Evolutionary conservation across 2,329 filamentous ascomycete species (phyloP), one percentile per base, ranked within the genome.

Genomic region (Pseudopyricularia javanii): DNA sequence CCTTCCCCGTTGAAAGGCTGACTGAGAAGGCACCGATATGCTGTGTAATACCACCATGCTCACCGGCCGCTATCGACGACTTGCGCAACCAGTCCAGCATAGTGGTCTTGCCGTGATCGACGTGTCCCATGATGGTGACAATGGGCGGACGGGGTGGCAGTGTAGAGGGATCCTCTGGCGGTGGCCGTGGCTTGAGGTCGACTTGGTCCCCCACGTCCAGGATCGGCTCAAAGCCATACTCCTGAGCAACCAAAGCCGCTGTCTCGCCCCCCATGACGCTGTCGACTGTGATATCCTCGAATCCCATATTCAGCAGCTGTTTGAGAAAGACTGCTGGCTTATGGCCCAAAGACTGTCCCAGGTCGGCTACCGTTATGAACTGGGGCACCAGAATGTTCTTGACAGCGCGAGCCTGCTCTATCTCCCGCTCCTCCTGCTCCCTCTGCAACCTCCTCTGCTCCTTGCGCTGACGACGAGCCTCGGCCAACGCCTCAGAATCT

Each of bases 91-190:
- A 97, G 65, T 98, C 93, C 9, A 98, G 75, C 43, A 98, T 83
- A 0, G 94, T 98, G 1, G 93, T 98, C 72, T 98, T 98, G 52
- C 93, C 93, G 66, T 98, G 93, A 65, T 98, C 94, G 60, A 98
- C 93, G 59, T 98, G 93, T 2, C 93, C 93, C 94, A 98, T 98
- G 63, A 98, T 98, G 0, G 94, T 97, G 37, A 98, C 91, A 34
- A 98, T 89, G 0, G 93, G 94, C 7, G 93, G 91, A 15, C 94
- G 81, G 33, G 73, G 68, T 2, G 90, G 89, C 7, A 96, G 68
- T 14, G 67, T 60, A 0, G 85, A 80, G 49, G 73, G 77, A 65
- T 91, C 88, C 61, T 83, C 82, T 8, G 81, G 79, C 26, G 76
- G 71, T 1, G 89, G 84, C 11, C 83, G 79, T 24, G 86, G 77